Conservation (phyloP, 495 filamentous ascomycete genomes). For the Choiromyces venosus region DNA sequence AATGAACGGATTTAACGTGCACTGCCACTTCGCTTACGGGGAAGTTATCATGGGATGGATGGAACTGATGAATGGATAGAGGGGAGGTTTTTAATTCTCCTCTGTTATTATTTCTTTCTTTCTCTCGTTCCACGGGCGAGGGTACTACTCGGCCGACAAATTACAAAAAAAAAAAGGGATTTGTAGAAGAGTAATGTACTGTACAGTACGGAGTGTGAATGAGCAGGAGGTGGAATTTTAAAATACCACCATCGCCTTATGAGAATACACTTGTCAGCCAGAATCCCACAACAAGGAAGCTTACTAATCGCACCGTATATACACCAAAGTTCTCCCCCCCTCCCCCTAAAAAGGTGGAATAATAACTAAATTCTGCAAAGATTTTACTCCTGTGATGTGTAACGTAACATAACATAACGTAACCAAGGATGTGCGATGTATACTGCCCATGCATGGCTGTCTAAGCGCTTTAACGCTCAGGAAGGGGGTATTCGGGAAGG, state of each 20-base stretch:
- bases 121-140: background rate
- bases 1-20: background rate
- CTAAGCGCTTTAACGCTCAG: background rate
- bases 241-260: background rate
- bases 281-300: background rate
- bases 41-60: background rate
- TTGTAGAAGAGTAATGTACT: background rate
- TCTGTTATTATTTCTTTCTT: background rate
- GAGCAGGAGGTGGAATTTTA: background rate
- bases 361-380: background rate
- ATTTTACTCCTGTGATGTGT: background rate
- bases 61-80: too few relatives aligned
- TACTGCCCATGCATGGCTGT: background rate
- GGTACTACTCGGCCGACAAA: background rate
- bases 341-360: background rate
- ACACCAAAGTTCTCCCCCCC: background rate
- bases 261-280: background rate
- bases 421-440: background rate
- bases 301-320: background rate
- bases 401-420: background rate
- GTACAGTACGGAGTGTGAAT: too few relatives aligned
- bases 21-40: background rate
- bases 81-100: too few relatives aligned
- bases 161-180: background rate
- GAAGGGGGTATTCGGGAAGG: background rate